Conservation (phyloP, 2,329 filamentous ascomycete species). For the Botrytis porri region DNA sequence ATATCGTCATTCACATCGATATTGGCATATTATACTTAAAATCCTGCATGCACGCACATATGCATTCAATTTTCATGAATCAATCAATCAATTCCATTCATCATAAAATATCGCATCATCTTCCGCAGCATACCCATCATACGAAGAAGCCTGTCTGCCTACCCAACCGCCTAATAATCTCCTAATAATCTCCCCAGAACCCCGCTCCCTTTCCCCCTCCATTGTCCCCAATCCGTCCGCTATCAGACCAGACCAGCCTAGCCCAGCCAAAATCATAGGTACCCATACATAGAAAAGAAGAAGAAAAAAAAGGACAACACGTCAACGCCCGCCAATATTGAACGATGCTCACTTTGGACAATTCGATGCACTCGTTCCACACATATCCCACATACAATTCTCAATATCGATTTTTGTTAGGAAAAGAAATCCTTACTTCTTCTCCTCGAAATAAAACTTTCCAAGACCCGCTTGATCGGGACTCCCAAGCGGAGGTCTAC, state of each 20-base stretch:
- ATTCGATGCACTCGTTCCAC: not conserved
- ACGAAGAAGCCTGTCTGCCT: not conserved
- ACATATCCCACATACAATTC: not conserved
- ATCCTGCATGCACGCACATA: not conserved
- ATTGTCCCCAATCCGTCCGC: not conserved
- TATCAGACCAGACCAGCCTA: not conserved
- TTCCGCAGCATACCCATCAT: not conserved
- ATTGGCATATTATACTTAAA: not conserved
- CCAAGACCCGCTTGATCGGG: conserved; percentile 50
- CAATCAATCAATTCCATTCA: not conserved
- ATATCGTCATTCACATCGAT: too few relatives aligned
- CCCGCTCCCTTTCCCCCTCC: not conserved
- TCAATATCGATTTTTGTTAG: not conserved
- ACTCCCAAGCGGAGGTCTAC: conserved; percentile 42
- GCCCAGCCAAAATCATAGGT: not conserved
- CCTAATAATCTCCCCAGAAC: not conserved
- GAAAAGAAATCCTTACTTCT: conserved; percentile 31
- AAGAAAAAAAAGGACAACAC: not conserved
- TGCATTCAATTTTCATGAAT: not conserved
- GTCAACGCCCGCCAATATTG: conserved; percentile 11
- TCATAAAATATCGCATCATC: not conserved
- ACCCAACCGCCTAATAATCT: not conserved
- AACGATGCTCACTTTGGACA: not conserved
- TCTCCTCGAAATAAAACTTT: conserved; percentile 59
- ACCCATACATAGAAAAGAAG: not conserved